Conservation (phyloP, 1,284 basidiomycete genomes). For the Ganoderma sinense region DNA sequence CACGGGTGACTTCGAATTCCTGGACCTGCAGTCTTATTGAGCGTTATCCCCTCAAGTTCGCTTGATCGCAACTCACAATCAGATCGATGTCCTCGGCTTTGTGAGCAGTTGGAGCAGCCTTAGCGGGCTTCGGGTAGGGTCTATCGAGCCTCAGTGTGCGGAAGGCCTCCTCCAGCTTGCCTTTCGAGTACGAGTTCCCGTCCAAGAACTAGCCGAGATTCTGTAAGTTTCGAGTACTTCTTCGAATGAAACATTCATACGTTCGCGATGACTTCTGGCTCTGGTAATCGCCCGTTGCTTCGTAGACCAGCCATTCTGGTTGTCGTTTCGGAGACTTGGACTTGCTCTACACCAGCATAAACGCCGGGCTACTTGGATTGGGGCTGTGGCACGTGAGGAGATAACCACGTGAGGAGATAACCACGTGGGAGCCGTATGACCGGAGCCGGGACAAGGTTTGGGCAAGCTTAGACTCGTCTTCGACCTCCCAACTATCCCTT, state of each 20-base stretch:
- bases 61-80: conserved; percentile 49
- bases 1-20: conserved; percentile 68
- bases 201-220: conserved; percentile 58
- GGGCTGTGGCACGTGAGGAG: not conserved
- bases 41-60: not conserved
- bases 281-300: conserved; percentile 57
- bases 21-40: conserved; percentile 50
- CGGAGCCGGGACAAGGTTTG: conserved; percentile 25
- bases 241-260: conserved; percentile 44
- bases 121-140: conserved; percentile 50
- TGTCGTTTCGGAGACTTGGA: not conserved
- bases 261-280: conserved; percentile 74
- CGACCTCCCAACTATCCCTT: conserved; percentile 14
- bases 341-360: not conserved
- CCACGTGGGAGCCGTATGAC: conserved; percentile 29
- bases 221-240: not conserved
- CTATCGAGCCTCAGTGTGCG: conserved; percentile 65
- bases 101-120: conserved; percentile 40
- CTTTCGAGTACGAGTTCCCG: conserved; percentile 71
- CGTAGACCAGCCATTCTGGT: conserved; percentile 25
- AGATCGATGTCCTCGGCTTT: conserved; percentile 72
- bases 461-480: conserved; percentile 4
- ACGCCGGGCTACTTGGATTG: not conserved
- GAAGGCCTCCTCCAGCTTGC: conserved; percentile 70
- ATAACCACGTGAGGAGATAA: conserved; percentile 26